Evolutionary conservation across 345 rosid genomes (phyloP), one percentile per base, ranked within the genome.

Genomic region (Linum lewisii): DNA sequence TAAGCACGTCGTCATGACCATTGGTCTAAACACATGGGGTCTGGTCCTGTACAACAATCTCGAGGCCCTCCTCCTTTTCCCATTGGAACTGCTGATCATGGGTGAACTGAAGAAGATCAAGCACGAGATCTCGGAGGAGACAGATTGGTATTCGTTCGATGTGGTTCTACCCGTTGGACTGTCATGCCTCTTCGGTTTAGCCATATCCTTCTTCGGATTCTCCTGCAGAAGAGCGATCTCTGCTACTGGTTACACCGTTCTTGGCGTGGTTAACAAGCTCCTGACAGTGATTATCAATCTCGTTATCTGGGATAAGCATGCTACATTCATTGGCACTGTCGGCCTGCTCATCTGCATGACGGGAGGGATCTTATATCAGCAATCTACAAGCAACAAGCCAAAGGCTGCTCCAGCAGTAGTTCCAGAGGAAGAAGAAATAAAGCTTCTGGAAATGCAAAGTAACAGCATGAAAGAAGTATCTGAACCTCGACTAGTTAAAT

Each of bases 1-100:
- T 61, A 93, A 93, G 85, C 97, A 93, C 56, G 99, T 89, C 25
- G 99, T 93, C 1, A 89, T 89, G 99, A 93, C 99, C 34, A 85
- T 89, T 24, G 92, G 99, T 5, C 69, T 93, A 25, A 93, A 84
- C 62, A 87, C 96, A 1, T 93, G 99, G 97, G 97, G 97, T 45
- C 97, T 93, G 61, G 99, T 93, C 51, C 75, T 93, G 38, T 89
- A 89, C 70, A 93, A 93, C 72, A 93, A 89, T 76, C 95, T 93
- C 0, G 99, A 93, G 76, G 99, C 99, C 57, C 74, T 89, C 45
- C 78, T 89, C 18, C 74, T 93, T 67, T 93, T 93, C 69, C 99
- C 99, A 0, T 66, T 93, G 45, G 99, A 89, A 79, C 70, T 93
- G 64, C 82, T 93, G 60, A 82, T 89, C 63, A 93, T 89, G 99